These are phyloP conservation scores for Sutorius australiensis DNA, from an alignment of 768 basidiomycete species.

Conservation along the genomic window DNA sequence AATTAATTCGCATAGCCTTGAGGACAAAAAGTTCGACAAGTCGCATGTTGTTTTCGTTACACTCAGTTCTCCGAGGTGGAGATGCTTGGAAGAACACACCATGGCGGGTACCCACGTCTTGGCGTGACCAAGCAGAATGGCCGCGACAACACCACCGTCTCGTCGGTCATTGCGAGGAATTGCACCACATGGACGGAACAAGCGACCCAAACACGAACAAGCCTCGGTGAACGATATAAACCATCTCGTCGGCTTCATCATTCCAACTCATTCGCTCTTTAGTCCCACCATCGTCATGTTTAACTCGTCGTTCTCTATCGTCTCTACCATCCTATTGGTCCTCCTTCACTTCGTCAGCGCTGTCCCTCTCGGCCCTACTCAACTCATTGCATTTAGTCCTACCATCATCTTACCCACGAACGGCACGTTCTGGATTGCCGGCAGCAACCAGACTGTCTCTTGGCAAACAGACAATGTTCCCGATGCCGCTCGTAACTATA, in stretches of 20 bases:
- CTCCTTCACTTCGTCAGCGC: constrained; percentile 26
- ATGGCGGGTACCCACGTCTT: too few relatives aligned
- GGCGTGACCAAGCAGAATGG: too few relatives aligned
- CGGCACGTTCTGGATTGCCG: constrained; percentile 35
- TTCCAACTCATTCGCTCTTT: constrained; percentile 15
- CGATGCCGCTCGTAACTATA: constrained; percentile 28
- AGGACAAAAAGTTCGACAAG: too few relatives aligned
- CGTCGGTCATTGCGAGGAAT: too few relatives aligned
- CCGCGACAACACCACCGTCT: too few relatives aligned
- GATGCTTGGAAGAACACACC: too few relatives aligned
- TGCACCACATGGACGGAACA: too few relatives aligned
- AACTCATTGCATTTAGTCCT: constrained; percentile 40
- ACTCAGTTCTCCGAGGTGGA: too few relatives aligned
- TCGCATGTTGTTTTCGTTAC: too few relatives aligned
- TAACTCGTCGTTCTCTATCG: constrained; percentile 16
- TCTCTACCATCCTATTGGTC: constrained; percentile 32
- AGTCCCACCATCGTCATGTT: constrained; percentile 18
- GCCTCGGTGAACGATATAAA: constrained; percentile 20
- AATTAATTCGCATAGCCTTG: too few relatives aligned
- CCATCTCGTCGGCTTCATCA: background rate
- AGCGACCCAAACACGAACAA: constrained; percentile 22
- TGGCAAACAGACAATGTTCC: constrained; percentile 44
- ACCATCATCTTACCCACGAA: constrained; percentile 38
- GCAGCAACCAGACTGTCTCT: constrained; percentile 36
- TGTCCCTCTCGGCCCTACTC: constrained; percentile 26